Conservation (phyloP, 768 basidiomycete genomes). For the Psilocybe sp. region DNA sequence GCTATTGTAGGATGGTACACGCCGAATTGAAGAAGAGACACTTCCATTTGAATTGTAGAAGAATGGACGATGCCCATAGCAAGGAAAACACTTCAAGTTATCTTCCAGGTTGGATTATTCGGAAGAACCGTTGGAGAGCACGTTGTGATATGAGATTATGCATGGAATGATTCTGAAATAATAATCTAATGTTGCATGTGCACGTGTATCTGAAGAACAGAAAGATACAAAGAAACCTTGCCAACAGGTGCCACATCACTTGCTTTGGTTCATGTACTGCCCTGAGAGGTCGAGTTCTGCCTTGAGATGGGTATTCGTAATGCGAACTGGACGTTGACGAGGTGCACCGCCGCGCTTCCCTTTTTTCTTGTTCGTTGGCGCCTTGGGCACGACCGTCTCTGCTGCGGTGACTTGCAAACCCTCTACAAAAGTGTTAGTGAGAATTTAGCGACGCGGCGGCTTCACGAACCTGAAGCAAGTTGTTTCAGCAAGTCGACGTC, state of each 20-base stretch:
- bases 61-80: no score
- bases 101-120: no score
- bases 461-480: conserved; percentile 61
- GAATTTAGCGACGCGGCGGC: neutral
- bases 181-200: neutral
- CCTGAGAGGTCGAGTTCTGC: conserved; percentile 80
- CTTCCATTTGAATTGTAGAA: no score
- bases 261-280: conserved; percentile 12
- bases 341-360: conserved; percentile 77
- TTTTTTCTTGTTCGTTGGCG: conserved; percentile 64
- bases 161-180: neutral
- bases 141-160: neutral
- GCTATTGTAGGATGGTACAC: no score
- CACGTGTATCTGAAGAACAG: neutral
- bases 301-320: conserved; percentile 87
- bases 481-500: conserved; percentile 80
- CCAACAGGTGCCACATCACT: neutral
- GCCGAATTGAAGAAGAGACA: no score
- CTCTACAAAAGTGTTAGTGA: conserved; percentile 38
- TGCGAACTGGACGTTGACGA: conserved; percentile 72
- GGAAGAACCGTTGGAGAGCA: no score
- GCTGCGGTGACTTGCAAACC: conserved; percentile 79
- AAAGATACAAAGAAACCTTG: neutral
- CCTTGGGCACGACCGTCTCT: conserved; percentile 53
- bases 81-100: no score